These are phyloP conservation scores for Xylaria grammica DNA, from an alignment of 495 filamentous ascomycete species.

Conservation along the genomic window DNA sequence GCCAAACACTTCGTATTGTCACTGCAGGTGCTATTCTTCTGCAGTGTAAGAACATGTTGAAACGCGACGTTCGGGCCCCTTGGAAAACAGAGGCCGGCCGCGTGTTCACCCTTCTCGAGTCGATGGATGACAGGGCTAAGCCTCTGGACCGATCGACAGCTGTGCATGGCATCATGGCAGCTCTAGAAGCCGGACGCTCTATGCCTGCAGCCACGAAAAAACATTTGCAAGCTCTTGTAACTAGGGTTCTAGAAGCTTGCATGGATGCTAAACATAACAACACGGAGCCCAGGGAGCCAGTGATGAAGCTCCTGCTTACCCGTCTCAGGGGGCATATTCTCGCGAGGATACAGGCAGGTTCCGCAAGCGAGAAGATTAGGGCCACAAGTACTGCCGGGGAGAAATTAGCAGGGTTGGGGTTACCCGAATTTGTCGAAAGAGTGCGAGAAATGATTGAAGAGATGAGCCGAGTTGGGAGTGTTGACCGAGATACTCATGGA, in stretches of 20 bases:
- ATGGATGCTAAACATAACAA: slow-evolving; percentile 37
- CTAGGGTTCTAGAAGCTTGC: slow-evolving; percentile 54
- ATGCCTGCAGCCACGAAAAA: slow-evolving; percentile 72
- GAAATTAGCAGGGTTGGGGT: slow-evolving; percentile 75
- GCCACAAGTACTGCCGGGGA: slow-evolving; percentile 84
- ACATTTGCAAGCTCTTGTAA: slow-evolving; percentile 60
- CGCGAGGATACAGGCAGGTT: slow-evolving; percentile 74
- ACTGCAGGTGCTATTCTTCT: slow-evolving; percentile 81
- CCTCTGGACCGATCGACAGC: slow-evolving; percentile 57
- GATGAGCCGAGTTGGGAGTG: slow-evolving; percentile 71
- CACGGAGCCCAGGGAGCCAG: slow-evolving; percentile 72
- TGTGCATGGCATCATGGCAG: slow-evolving; percentile 71
- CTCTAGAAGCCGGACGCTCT: slow-evolving; percentile 77
- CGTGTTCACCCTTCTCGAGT: slow-evolving; percentile 62
- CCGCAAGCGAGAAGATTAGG: slow-evolving; percentile 78
- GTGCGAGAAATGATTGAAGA: slow-evolving; percentile 85
- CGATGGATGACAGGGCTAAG: slow-evolving; percentile 34
- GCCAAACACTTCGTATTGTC: slow-evolving; percentile 72
- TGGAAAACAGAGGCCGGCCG: slow-evolving; percentile 89
- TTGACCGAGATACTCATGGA: slow-evolving; percentile 81
- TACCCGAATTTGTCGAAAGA: slow-evolving; percentile 87
- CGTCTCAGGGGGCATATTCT: slow-evolving; percentile 77
- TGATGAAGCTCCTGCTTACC: slow-evolving; percentile 78
- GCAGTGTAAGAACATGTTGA: slow-evolving; percentile 93
- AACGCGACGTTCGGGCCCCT: slow-evolving; percentile 84